A percentile compares a stretch with the other conserved stretches of the same genome.
phyloP scores from a whole-genome alignment of 345 rosid species.

The Citrus glauca region DNA sequence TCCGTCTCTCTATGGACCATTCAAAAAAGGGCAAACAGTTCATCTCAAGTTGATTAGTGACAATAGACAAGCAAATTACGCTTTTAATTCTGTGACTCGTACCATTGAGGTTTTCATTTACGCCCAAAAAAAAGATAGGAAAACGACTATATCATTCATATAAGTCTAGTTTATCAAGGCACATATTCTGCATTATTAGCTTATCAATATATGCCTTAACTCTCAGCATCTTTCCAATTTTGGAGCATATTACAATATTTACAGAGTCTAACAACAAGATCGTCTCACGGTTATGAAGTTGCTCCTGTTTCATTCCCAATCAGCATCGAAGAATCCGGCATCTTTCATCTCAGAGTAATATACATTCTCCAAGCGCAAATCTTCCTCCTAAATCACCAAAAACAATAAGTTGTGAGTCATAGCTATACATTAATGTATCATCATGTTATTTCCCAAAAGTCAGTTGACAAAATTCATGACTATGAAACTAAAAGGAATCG shows the following conservation, averaged over 20 bases:
- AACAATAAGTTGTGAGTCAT: background rate
- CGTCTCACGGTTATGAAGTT: background rate
- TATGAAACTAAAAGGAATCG: background rate
- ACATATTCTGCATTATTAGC: background rate
- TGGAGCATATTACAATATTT: constrained; percentile 12
- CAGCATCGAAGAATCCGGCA: constrained; percentile 86
- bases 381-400: constrained; percentile 59
- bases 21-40: background rate
- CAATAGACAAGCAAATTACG: background rate
- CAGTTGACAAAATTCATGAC: background rate
- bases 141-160: background rate
- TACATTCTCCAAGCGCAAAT: constrained; percentile 69
- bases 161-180: too few species aligned
- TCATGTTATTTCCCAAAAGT: background rate
- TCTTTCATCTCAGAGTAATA: constrained; percentile 97
- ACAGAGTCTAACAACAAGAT: constrained; percentile 8
- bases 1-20: background rate
- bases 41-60: background rate
- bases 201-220: background rate
- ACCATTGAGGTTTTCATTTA: too few species aligned
- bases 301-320: constrained; percentile 56
- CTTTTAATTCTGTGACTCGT: too few species aligned
- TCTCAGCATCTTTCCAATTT: background rate
- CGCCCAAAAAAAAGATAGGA: background rate
- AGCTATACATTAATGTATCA: background rate